Percentiles rank a stretch among this genome's conserved stretches.
Conservation (phyloP, 306 rosid species). For the Vigna unguiculata region DNA sequence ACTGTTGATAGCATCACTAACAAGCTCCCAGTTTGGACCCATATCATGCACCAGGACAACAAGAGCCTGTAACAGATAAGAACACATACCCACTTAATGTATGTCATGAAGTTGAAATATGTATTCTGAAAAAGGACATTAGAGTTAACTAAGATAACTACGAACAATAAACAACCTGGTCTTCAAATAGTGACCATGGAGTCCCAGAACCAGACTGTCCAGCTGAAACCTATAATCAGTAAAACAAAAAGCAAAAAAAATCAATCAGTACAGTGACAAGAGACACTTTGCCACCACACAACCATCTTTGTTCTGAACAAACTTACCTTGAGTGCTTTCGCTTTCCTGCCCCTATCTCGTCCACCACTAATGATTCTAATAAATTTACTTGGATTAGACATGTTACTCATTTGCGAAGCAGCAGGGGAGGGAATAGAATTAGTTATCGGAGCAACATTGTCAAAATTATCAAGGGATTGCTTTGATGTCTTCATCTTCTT, state of each 20-base stretch:
- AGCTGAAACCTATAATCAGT: constrained; percentile 61
- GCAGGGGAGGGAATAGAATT: constrained; percentile 97
- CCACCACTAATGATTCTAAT: constrained; percentile 91
- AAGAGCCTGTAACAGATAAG: constrained; percentile 71
- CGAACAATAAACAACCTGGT: constrained; percentile 72
- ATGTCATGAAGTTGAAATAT: constrained; percentile 4
- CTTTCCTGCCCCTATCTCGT: constrained; percentile 84
- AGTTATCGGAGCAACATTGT: constrained; percentile 64
- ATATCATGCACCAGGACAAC: constrained; percentile 98
- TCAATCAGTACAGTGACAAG: constrained; percentile 18
- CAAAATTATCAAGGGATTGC: constrained; percentile 80
- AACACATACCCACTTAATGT: constrained; percentile 33
- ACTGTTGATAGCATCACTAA: constrained; percentile 91
- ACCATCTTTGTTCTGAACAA: constrained; percentile 28
- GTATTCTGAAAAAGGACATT: constrained; percentile 26
- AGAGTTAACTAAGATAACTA: constrained; percentile 3
- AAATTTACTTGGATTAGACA: constrained; percentile 85
- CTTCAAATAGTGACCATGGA: constrained; percentile 94
- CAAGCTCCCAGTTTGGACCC: constrained; percentile 99
- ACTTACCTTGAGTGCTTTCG: constrained; percentile 79
- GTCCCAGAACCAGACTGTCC: constrained; percentile 87
- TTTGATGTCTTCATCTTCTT: constrained; percentile 85
- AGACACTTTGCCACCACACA: constrained; percentile 31
- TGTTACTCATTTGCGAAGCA: constrained; percentile 91
- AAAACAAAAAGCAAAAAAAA: constrained; percentile 23